Evolutionary conservation across 2,329 filamentous ascomycete genomes (phyloP).

Genomic region (Daldinia sp.): DNA sequence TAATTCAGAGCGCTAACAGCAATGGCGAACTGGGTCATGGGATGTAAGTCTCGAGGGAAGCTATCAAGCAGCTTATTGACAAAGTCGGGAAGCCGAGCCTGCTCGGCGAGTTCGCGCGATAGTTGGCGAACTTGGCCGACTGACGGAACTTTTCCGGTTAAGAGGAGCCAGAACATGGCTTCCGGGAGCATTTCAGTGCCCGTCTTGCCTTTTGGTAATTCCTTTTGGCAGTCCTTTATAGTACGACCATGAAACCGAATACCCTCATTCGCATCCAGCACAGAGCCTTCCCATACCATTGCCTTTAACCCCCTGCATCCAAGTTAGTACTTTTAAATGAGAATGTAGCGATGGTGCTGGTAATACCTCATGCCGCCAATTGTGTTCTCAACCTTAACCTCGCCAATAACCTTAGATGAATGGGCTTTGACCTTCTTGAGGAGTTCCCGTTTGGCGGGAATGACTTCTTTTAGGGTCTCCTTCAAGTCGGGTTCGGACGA

Average conservation of each 20-base stretch:
- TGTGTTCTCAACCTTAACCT: conserved; percentile 93
- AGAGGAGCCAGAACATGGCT: conserved; percentile 98
- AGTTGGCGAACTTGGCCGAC: conserved; percentile 83
- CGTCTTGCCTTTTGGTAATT: conserved; percentile 90
- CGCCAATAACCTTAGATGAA: conserved; percentile 84
- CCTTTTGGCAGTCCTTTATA: conserved; percentile 96
- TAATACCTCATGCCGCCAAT: conserved; percentile 88
- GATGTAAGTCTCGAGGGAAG: conserved; percentile 91
- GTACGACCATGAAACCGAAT: conserved; percentile 98
- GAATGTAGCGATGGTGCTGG: conserved; percentile 44
- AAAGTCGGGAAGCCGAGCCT: conserved; percentile 84
- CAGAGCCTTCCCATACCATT: conserved; percentile 99
- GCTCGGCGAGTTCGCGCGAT: conserved; percentile 87
- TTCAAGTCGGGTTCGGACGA: conserved; percentile 90
- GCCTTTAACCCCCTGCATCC: conserved; percentile 79
- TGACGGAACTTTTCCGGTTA: conserved; percentile 92
- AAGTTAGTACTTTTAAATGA: conserved; percentile 43
- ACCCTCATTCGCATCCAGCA: conserved; percentile 95
- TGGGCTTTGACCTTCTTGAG: conserved; percentile 93
- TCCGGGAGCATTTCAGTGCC: conserved; percentile 98
- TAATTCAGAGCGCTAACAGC: conserved; percentile 97
- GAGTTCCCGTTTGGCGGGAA: conserved; percentile 93
- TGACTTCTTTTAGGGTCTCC: conserved; percentile 81
- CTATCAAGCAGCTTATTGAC: conserved; percentile 88
- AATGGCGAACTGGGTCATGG: conserved; percentile 98